Evolutionary conservation across 208 protist species (phyloP).

Genomic region (Trichomonas vaginalis): DNA sequence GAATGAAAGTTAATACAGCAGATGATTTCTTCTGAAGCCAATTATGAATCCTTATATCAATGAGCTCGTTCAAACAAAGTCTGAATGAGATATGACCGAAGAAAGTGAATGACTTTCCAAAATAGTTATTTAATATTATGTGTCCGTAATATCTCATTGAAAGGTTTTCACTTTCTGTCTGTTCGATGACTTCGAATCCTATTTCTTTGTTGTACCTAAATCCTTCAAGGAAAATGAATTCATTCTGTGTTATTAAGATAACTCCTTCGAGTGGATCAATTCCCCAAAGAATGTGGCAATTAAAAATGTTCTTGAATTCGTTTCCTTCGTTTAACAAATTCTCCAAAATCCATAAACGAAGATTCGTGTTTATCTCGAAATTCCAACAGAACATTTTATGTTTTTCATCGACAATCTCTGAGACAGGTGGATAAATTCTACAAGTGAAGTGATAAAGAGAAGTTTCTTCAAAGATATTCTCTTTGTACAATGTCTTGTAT

Average conservation of each 20-base stretch:
- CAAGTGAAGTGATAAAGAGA: neutral
- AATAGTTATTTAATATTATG: neutral
- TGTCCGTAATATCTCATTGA: neutral
- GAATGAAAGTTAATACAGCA: neutral
- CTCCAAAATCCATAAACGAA: neutral
- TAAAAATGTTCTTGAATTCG: neutral
- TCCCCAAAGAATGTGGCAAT: neutral
- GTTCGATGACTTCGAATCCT: neutral
- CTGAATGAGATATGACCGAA: neutral
- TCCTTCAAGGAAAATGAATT: neutral
- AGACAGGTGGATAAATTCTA: neutral
- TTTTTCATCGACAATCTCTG: neutral
- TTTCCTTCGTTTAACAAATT: neutral
- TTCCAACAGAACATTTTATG: neutral
- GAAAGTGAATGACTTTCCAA: neutral
- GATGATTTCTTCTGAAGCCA: neutral
- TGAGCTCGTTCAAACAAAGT: neutral
- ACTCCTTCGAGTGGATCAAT: neutral
- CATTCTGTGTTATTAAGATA: neutral
- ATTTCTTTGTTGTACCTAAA: neutral
- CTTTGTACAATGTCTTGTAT: neutral
- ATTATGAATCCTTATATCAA: neutral
- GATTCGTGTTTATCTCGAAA: neutral
- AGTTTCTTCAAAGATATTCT: neutral
- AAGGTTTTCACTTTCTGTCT: neutral